These are phyloP conservation scores for Artemisia annua DNA, from an alignment of 129 eudicot genomes.

Conservation along the genomic window DNA sequence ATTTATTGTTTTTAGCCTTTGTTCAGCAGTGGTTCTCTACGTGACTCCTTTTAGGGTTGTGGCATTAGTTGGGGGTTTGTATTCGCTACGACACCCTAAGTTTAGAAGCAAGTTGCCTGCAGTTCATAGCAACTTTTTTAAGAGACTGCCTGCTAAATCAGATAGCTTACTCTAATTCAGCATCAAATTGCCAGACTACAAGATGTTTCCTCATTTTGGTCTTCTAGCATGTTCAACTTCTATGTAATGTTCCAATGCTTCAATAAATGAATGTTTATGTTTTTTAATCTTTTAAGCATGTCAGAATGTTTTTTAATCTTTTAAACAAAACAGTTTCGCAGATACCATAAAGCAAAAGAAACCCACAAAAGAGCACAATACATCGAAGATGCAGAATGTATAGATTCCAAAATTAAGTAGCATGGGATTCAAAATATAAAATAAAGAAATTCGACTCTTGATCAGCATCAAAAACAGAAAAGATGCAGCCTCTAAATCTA, in stretches of 20 bases:
- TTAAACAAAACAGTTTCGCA: not conserved
- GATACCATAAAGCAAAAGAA: not conserved
- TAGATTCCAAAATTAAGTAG: constrained; percentile 22
- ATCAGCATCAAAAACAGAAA: constrained; percentile 25
- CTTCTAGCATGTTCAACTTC: not conserved
- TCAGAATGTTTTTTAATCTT: not conserved
- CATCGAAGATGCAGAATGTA: not conserved
- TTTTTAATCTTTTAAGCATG: not conserved
- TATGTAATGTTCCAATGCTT: constrained; percentile 9
- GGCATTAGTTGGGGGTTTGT: constrained; percentile 53
- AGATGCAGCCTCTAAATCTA: constrained; percentile 23
- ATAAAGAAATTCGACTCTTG: constrained; percentile 2
- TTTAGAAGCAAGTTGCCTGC: constrained; percentile 74
- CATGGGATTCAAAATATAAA: not conserved
- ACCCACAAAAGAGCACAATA: not conserved
- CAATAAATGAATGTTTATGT: not conserved
- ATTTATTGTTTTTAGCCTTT: constrained; percentile 56
- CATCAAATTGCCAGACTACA: not conserved
- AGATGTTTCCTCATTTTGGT: not conserved
- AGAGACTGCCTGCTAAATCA: constrained; percentile 67
- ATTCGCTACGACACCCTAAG: constrained; percentile 66
- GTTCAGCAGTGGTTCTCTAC: constrained; percentile 60
- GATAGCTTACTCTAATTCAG: constrained; percentile 58
- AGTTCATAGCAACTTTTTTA: constrained; percentile 72
- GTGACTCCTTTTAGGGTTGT: constrained; percentile 62